Evolutionary conservation across 352 stramenopile species (phyloP), one percentile per base, ranked within the genome.

Genomic region (Phytopythium vexans): DNA sequence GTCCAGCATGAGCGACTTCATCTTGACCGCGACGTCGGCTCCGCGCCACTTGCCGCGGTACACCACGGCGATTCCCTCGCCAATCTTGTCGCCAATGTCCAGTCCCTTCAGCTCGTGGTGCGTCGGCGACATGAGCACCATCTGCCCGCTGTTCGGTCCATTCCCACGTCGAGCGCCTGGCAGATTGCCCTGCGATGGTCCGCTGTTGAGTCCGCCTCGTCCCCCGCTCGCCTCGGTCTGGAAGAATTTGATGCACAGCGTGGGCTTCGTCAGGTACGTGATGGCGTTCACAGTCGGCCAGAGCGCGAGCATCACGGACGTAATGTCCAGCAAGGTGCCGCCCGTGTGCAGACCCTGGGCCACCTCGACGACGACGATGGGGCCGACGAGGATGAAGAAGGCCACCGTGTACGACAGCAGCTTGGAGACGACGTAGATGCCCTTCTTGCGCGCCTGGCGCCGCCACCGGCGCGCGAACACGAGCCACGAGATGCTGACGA

Each of bases 21-120:
- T 94, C 74, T 99, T 99, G 37, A 97, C 91, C 5, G 96, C 96
- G 9, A 99, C 96, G 40, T 97, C 77, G 3, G 93, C 98, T 33
- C 95, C 96, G 34, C 92, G 81, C 97, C 97, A 99, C 54, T 89
- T 96, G 61, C 92, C 97, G 34, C 90, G 89, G 67, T 98, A 98
- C 51, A 99, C 97, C 12, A 94, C 84, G 4, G 84, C 84, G 15
- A 94, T 86, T 39, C 84, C 84, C 45, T 92, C 71, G 21, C 84
- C 84, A 49, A 94, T 94, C 54, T 94, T 91, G 12, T 91, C 75
- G 8, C 82, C 84, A 45, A 94, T 74, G 38, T 92, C 80, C 15
- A 94, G 68, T 0, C 84, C 84, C 40, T 91, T 89, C 5, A 94
- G 74, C 34, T 92, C 79, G 37, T 91, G 69, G 35, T 81, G 72